These are phyloP conservation scores for Microthlaspi erraticum DNA, from an alignment of 345 rosid genomes.

Conservation along the genomic window DNA sequence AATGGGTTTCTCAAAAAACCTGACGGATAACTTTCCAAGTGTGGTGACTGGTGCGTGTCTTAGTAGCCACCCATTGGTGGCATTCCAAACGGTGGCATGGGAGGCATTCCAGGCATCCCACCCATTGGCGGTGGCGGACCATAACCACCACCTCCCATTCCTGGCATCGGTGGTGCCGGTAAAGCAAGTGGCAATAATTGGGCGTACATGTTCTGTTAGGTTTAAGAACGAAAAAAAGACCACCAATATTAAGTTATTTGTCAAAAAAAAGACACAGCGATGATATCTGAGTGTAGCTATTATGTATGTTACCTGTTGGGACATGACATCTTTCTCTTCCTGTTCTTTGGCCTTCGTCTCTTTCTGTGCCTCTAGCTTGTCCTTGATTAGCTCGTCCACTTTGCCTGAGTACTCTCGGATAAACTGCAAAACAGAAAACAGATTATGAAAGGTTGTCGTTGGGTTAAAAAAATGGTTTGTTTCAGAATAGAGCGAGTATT, in stretches of 20 bases:
- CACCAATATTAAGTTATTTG: neutral
- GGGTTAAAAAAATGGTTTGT: neutral
- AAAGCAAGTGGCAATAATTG: conserved; percentile 84
- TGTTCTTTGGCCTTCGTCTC: conserved; percentile 72
- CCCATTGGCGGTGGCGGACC: conserved; percentile 56
- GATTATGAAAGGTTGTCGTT: neutral
- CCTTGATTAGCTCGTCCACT: conserved; percentile 82
- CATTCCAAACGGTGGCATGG: conserved; percentile 79
- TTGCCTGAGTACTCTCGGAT: conserved; percentile 81
- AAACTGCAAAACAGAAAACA: conserved; percentile 48
- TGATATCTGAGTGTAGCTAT: conserved; percentile 3
- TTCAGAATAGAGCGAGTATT: neutral
- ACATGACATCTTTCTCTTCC: conserved; percentile 80
- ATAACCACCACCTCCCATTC: conserved; percentile 61
- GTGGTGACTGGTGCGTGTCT: conserved; percentile 4
- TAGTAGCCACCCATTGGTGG: conserved; percentile 71
- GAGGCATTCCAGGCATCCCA: conserved; percentile 53
- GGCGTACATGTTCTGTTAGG: conserved; percentile 85
- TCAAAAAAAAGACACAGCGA: neutral
- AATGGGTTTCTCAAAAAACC: neutral
- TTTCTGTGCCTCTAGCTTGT: conserved; percentile 69
- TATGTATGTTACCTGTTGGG: conserved; percentile 70
- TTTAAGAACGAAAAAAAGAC: neutral
- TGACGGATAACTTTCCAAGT: neutral
- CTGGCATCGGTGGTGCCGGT: conserved; percentile 95